These are phyloP conservation scores for Coffea eugenioides DNA, from an alignment of 257 asterid genomes.

Conservation along the genomic window DNA sequence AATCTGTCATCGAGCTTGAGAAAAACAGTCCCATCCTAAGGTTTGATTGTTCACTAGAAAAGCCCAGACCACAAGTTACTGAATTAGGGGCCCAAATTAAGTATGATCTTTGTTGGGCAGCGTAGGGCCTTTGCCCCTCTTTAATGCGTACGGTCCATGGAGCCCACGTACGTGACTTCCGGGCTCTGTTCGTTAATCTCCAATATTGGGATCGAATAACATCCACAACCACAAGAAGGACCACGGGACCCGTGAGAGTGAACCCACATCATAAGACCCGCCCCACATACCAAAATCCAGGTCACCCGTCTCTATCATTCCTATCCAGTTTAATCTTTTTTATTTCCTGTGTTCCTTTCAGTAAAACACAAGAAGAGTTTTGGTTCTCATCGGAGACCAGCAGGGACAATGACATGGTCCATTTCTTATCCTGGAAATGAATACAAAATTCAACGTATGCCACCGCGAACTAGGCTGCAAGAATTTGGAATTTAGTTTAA, in stretches of 20 bases:
- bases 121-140: not conserved
- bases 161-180: not conserved
- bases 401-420: too few relatives aligned
- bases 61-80: not conserved
- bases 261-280: not conserved
- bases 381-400: too few relatives aligned
- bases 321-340: too few relatives aligned
- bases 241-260: not conserved
- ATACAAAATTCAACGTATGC: too few relatives aligned
- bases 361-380: too few relatives aligned
- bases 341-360: too few relatives aligned
- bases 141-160: not conserved
- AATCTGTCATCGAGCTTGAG: too few relatives aligned
- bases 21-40: not conserved
- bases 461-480: too few relatives aligned
- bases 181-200: not conserved
- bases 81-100: not conserved
- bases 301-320: not conserved
- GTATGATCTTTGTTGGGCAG: too few relatives aligned
- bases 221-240: not conserved
- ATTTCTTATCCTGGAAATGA: too few relatives aligned
- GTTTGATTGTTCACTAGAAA: not conserved
- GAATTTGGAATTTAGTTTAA: too few relatives aligned
- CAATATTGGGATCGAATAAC: not conserved
- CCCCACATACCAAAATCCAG: not conserved